Base-by-base conservation (phyloP, 2,329 filamentous ascomycete species). In the Verticillium tricorpus region DNA sequence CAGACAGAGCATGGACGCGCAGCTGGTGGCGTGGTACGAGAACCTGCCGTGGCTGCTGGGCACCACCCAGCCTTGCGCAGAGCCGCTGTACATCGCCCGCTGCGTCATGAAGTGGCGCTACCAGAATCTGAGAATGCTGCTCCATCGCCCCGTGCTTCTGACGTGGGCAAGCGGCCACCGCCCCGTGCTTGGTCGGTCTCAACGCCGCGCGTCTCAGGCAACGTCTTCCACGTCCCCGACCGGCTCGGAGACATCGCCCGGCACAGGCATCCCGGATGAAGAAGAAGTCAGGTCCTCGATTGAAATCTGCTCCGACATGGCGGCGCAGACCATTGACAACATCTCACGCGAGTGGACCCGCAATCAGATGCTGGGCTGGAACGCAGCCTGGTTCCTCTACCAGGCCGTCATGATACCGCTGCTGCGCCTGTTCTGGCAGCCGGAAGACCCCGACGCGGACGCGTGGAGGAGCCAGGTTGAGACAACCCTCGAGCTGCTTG, bases 91-190 rank as follows among this genome's bases (percentile, higher is more conserved):
- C 65, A 88, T 89, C 57, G 85, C 88, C 0, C 83, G 90, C 59
- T 86, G 86, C 65, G 84, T 93, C 67, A 92, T 93, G 88, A 90
- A 91, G 72, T 93, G 90, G 91, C 84, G 90, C 12, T 93, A 91
- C 71, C 87, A 91, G 70, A 92, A 92, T 68, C 82, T 92, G 57
- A 87, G 90, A 56, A 89, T 93, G 75, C 82, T 93, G 1, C 83
- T 93, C 25, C 88, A 93, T 72, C 82, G 91, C 2, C 90, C 90
- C 0, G 86, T 89, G 0, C 80, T 93, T 1, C 81, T 93, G 5
- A 89, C 85, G 74, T 77, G 90, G 69, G 80, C 86, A 69, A 80
- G 83, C 67, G 79, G 83, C 70, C 35, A 58, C 25, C 22, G 57
- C 15, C 57, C 57, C 2, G 37, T 34, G 15, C 39, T 39, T 2